phyloP scores from a whole-genome alignment of 1,284 basidiomycete genomes.

The Pisolithus thermaeus region DNA sequence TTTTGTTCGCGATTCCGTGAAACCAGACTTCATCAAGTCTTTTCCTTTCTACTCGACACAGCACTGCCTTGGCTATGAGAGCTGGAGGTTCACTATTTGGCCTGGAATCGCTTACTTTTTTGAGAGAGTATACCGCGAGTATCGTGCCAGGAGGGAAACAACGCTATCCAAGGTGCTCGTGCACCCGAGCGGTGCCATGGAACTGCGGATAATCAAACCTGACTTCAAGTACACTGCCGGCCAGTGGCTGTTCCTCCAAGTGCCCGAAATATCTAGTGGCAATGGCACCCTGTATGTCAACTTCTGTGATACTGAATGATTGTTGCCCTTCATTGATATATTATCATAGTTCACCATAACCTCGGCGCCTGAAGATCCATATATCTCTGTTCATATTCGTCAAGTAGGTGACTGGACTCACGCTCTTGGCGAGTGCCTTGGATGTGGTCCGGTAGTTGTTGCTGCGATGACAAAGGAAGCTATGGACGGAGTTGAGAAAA shows the following conservation, averaged over 20 bases:
- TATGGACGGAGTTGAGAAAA: constrained; percentile 68
- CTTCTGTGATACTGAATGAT: not conserved
- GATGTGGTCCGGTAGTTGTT: constrained; percentile 71
- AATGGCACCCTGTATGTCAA: constrained; percentile 81
- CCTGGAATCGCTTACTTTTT: constrained; percentile 81
- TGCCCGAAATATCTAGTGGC: constrained; percentile 78
- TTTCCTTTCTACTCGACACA: constrained; percentile 83
- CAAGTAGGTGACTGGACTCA: constrained; percentile 88
- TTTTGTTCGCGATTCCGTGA: constrained; percentile 77
- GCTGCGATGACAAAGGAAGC: constrained; percentile 68
- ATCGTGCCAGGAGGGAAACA: constrained; percentile 69
- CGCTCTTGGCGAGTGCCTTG: constrained; percentile 75
- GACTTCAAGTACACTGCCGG: constrained; percentile 86
- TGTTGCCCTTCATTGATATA: not conserved
- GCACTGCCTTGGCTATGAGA: constrained; percentile 81
- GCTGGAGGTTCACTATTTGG: constrained; percentile 86
- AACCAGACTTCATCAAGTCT: constrained; percentile 56
- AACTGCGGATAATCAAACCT: constrained; percentile 82
- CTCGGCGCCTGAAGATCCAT: constrained; percentile 86
- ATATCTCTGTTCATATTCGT: constrained; percentile 83
- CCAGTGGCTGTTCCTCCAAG: constrained; percentile 87
- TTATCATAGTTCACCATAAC: constrained; percentile 79
- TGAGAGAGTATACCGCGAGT: constrained; percentile 76
- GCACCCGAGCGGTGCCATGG: constrained; percentile 83
- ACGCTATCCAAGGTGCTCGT: constrained; percentile 75